Evolutionary conservation across 1,284 basidiomycete species (phyloP), one percentile per base, ranked within the genome.

Genomic region (Fomitopsis betulina): DNA sequence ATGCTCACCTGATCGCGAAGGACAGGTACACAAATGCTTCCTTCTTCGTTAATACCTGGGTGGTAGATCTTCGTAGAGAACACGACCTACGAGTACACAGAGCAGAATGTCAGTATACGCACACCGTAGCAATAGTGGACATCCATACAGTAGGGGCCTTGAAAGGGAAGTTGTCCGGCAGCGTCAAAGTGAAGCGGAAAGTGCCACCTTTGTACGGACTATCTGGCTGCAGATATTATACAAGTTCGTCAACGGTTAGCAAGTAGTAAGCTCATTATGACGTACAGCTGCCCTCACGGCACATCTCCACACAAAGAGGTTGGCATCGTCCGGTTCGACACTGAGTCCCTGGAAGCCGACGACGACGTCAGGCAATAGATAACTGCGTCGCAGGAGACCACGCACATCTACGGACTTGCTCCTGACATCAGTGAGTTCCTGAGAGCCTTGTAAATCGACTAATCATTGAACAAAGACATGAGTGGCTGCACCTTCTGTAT

Each of bases 31-130:
- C 91, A 93, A 57, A 93, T 92, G 32, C 81, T 77, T 40, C 93
- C 94, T 69, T 96, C 92, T 59, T 94, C 91, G 63, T 96, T 94
- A 69, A 96, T 90, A 55, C 94, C 94, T 15, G 94, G 94, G 74
- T 96, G 94, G 69, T 96, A 96, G 59, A 94, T 89, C 78, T 89
- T 93, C 39, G 94, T 96, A 49, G 77, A 84, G 75, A 95, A 95
- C 43, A 83, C 85, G 59, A 95, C 88, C 93, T 95, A 58, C 33
- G 55, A 35, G 35, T 39, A 50, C 27, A 2, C 33, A 39, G 27
- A 7, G 17, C n/a, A 15, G 12, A 47, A 4, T 4, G 23, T 45
- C 42, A 53, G 23, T 6, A 12, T 23, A 53, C 25, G 5, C 3
- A 49, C 23, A 45, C 4, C 15, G 5, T 42, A 10, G 35, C 35